These are phyloP conservation scores for Haplosporangium sp. DNA, from an alignment of 371 early-diverging fungal species.

Conservation along the genomic window DNA sequence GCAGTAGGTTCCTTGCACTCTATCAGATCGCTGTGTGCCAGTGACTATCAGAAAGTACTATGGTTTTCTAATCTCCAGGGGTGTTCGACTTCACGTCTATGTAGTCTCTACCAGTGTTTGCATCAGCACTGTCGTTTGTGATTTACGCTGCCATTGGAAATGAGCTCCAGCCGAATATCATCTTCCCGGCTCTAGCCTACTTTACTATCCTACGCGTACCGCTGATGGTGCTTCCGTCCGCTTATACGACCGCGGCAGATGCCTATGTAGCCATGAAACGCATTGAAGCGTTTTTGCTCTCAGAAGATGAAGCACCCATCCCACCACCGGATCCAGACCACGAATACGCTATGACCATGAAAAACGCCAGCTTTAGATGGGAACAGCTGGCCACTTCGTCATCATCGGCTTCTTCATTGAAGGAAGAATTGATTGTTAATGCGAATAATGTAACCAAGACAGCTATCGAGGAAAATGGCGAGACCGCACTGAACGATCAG, in stretches of 20 bases:
- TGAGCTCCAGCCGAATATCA: constrained; percentile 32
- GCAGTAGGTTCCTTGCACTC: constrained; percentile 18
- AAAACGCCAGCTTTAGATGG: constrained; percentile 70
- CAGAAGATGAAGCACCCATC: constrained; percentile 67
- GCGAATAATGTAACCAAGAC: constrained; percentile 2
- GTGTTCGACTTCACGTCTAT: not conserved
- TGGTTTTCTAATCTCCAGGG: too few relatives aligned
- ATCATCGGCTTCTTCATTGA: constrained; percentile 14
- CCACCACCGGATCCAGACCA: constrained; percentile 52
- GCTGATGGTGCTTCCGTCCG: constrained; percentile 75
- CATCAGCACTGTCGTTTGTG: constrained; percentile 57
- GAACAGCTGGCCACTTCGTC: constrained; percentile 51
- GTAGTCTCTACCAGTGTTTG: constrained; percentile 65
- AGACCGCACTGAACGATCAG: not conserved
- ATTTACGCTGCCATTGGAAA: constrained; percentile 53
- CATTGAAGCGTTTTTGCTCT: constrained; percentile 68
- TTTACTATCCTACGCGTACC: constrained; percentile 69
- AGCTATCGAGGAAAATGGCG: not conserved
- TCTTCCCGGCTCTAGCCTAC: constrained; percentile 60
- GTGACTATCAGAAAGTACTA: too few relatives aligned
- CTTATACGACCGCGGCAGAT: constrained; percentile 69
- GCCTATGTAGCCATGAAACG: constrained; percentile 72
- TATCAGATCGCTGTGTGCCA: not conserved
- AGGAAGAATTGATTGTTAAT: not conserved
- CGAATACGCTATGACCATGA: constrained; percentile 50